A percentile compares a stretch with the other conserved stretches of the same genome.
Evolutionary conservation across 2,329 filamentous ascomycete genomes (phyloP).

Genomic region (Didymella pinodella): DNA sequence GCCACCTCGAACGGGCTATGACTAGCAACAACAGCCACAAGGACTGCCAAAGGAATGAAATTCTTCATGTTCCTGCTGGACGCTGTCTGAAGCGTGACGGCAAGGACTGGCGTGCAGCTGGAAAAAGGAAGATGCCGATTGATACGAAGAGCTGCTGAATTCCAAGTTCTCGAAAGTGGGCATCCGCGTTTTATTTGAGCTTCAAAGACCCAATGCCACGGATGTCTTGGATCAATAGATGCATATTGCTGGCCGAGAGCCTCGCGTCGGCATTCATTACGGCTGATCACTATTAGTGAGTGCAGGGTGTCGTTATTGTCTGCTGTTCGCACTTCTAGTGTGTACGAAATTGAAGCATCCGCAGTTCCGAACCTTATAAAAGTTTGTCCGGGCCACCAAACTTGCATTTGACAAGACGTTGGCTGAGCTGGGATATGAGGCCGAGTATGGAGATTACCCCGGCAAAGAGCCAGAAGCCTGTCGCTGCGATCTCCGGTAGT

Average conservation of each 20-base stretch:
- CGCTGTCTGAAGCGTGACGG: background rate
- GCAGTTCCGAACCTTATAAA: background rate
- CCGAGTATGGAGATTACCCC: background rate
- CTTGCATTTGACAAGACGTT: background rate
- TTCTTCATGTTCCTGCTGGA: conserved; percentile 1
- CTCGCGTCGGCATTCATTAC: background rate
- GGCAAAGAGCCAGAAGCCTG: background rate
- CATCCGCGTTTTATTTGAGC: background rate
- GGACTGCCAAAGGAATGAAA: background rate
- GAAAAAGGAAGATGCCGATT: background rate
- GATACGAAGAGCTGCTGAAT: background rate
- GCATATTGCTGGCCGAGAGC: background rate
- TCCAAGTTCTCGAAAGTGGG: background rate
- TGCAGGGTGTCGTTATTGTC: background rate
- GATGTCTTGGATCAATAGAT: background rate
- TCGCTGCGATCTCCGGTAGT: background rate
- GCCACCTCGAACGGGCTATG: conserved; percentile 23
- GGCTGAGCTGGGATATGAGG: background rate
- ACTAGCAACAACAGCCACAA: background rate
- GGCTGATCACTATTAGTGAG: background rate
- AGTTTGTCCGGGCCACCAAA: background rate
- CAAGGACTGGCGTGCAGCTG: background rate
- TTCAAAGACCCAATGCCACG: background rate
- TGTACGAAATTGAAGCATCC: too few relatives aligned
- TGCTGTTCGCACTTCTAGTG: background rate